These are phyloP conservation scores for Talaromyces trachyspermus DNA, from an alignment of 495 filamentous ascomycete species.

Conservation along the genomic window DNA sequence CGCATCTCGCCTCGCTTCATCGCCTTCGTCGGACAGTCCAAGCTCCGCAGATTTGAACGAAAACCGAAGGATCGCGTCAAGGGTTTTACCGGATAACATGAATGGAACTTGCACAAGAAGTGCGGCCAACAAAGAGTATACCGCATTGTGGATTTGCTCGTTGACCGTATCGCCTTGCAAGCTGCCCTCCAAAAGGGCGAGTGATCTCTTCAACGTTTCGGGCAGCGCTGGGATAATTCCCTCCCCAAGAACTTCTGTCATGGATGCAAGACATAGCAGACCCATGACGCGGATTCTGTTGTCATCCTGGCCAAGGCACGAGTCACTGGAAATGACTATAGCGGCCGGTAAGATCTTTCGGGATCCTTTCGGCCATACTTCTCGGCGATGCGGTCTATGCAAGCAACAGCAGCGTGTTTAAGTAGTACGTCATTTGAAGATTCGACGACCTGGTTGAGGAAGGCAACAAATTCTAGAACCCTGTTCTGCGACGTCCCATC, in stretches of 20 bases:
- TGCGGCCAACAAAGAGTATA: conserved; percentile 67
- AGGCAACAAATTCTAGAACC: conserved; percentile 70
- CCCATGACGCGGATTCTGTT: conserved; percentile 68
- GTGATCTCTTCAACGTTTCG: conserved; percentile 58
- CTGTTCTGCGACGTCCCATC: conserved; percentile 59
- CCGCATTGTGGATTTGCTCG: conserved; percentile 66
- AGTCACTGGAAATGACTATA: conserved; percentile 62
- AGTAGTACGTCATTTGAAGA: conserved; percentile 61
- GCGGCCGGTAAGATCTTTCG: conserved; percentile 55
- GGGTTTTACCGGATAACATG: conserved; percentile 68
- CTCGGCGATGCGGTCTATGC: conserved; percentile 83
- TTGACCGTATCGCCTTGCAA: conserved; percentile 46
- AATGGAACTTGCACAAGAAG: conserved; percentile 76
- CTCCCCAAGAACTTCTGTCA: conserved; percentile 80
- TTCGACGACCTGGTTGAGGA: conserved; percentile 64
- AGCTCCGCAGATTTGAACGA: conserved; percentile 63
- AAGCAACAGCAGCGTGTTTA: conserved; percentile 74
- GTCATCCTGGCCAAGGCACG: conserved; percentile 69
- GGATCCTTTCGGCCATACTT: conserved; percentile 85
- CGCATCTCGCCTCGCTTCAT: conserved; percentile 59
- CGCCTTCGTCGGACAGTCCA: conserved; percentile 42
- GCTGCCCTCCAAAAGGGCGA: conserved; percentile 59
- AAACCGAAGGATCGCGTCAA: conserved; percentile 60
- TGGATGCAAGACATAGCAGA: conserved; percentile 78
- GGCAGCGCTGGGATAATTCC: conserved; percentile 78